These are phyloP conservation scores for Coniella vitis DNA, from an alignment of 2,329 filamentous ascomycete species.

Conservation along the genomic window DNA sequence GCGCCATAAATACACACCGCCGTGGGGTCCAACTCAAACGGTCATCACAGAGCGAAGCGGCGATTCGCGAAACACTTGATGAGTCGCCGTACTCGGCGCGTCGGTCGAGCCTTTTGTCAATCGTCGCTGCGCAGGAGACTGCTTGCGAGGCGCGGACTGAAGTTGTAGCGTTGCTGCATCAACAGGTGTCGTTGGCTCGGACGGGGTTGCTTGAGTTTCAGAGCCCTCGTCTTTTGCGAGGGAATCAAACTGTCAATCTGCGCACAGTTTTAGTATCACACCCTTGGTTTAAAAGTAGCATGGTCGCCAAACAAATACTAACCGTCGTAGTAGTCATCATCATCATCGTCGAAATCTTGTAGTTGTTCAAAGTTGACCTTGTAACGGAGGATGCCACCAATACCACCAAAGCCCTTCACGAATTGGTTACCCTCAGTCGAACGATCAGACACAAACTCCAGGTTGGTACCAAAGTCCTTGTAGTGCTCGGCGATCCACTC, in stretches of 20 bases:
- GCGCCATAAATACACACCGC: constrained; percentile 3
- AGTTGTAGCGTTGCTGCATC: constrained; percentile 36
- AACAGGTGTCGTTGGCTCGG: constrained; percentile 23
- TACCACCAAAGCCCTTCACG: constrained; percentile 98
- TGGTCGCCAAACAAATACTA: constrained; percentile 18
- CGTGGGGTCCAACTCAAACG: constrained; percentile 39
- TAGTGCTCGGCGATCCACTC: constrained; percentile 99
- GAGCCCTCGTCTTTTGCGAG: constrained; percentile 82
- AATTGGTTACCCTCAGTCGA: constrained; percentile 99
- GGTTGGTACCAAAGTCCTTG: constrained; percentile 90
- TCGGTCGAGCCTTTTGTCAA: constrained; percentile 39
- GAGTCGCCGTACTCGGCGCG: constrained; percentile 36
- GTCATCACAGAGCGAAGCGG: constrained; percentile 64
- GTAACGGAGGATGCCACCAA: constrained; percentile 94
- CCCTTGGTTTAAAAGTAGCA: neutral
- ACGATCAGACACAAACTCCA: constrained; percentile 96
- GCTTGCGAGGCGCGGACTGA: constrained; percentile 28
- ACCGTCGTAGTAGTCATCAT: constrained; percentile 85
- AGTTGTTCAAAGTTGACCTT: constrained; percentile 99
- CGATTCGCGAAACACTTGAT: constrained; percentile 55
- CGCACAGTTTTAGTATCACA: neutral
- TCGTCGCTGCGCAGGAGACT: constrained; percentile 35
- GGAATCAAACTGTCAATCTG: constrained; percentile 85
- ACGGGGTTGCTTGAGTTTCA: constrained; percentile 52
- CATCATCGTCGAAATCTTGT: constrained; percentile 81